Base-by-base conservation (phyloP, 106 monocot genomes). In the Dactylorhiza incarnata region DNA sequence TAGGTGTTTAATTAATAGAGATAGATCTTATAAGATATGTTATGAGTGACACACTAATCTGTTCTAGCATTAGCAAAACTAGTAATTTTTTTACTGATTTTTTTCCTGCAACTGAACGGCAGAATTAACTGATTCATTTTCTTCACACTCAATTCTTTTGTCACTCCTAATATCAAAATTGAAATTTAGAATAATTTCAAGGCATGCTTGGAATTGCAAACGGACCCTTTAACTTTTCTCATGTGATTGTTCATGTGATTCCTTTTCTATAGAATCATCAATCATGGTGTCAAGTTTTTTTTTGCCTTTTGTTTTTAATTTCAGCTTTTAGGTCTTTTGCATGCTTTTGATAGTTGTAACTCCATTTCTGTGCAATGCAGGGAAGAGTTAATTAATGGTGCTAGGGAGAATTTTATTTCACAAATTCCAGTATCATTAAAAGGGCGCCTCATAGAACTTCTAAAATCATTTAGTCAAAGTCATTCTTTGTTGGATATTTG, bases 381-480 rank as follows among this genome's bases (percentile, higher is more conserved):
- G 82, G 74, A 54, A 78, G 68, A 58, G 45, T 73, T 89, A 76
- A 82, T 80, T 49, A 67, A 52, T 37, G 74, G 76, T 78, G 84
- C 86, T 12, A 86, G 70, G 66, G 84, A 78, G 78, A 74, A 23
- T 26, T 89, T 89, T 68, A 54, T 75, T 48, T 71, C 84, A 52
- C 77, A 89, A 73, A 78, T 89, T 77, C 89, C 89, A 46, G 80
- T 78, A 62, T 82, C 89, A 75, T 67, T 89, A 50, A 86, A 86
- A 78, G 86, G 76, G 65, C 79, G 77, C 52, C 86, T 86, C 43
- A 56, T 87, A 62, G 59, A 71, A 53, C 81, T 68, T 2, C 79
- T 86, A 55, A 74, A 70, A 73, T 82, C 79, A 84, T 89, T 89
- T 52, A 86, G 83, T 73, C 49, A 83, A 61, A 59, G 76, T 49